phyloP scores from a whole-genome alignment of 805 yeast species.

The Yarrowia porcina region DNA sequence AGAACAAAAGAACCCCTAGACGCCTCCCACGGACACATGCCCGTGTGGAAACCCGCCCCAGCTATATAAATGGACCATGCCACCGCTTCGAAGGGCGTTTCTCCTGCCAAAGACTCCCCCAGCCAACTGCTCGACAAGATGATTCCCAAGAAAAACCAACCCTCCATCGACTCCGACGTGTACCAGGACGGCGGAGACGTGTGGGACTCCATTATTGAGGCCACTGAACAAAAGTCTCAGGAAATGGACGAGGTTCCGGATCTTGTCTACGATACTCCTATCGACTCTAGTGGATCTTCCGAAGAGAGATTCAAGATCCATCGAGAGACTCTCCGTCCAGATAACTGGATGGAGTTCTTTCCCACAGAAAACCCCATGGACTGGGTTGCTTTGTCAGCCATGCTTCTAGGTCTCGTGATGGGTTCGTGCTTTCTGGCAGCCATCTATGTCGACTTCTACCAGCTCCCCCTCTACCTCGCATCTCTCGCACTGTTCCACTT shows the following conservation, averaged over 20 bases:
- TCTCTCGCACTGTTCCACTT: slow-evolving; percentile 67
- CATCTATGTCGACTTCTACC: slow-evolving; percentile 29
- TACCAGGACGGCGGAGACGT: neutral
- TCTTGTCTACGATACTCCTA: neutral
- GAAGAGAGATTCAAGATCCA: neutral
- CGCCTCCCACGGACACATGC: neutral
- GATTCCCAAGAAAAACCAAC: slow-evolving; percentile 8
- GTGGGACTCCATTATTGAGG: neutral
- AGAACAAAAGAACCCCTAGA: too few species aligned
- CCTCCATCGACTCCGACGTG: neutral
- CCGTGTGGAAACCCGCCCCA: neutral
- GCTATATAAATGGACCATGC: slow-evolving; percentile 11
- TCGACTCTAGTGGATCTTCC: neutral
- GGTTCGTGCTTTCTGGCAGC: slow-evolving; percentile 29
- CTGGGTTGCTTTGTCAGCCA: slow-evolving; percentile 35
- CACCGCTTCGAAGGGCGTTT: neutral
- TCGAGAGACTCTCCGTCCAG: neutral
- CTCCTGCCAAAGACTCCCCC: neutral
- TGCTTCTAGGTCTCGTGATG: slow-evolving; percentile 35
- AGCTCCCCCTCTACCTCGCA: slow-evolving; percentile 49
- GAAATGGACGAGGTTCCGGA: neutral
- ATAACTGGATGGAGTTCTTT: neutral
- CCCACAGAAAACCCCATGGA: slow-evolving; percentile 30
- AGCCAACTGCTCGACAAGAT: neutral
- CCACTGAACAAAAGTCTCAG: neutral